Conservation (phyloP, 1,284 basidiomycete species). For the Trametes polyzona region DNA sequence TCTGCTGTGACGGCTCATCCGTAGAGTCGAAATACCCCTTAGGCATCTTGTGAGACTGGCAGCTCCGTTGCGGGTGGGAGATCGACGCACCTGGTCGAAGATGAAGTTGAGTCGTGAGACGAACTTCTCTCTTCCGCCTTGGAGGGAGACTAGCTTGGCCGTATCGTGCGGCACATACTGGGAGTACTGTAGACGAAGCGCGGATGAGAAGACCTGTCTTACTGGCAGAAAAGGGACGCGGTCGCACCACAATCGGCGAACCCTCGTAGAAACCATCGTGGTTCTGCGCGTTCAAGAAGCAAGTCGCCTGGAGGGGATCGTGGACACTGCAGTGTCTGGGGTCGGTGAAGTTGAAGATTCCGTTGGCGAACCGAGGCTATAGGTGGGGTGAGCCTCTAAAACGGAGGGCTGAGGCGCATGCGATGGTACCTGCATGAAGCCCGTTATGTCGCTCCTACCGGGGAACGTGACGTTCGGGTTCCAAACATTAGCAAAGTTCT, state of each 20-base stretch:
- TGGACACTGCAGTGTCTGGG: constrained; percentile 68
- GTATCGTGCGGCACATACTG: constrained; percentile 68
- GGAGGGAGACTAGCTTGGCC: constrained; percentile 57
- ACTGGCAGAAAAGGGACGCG: neutral
- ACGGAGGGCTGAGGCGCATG: neutral
- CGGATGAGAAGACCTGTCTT: neutral
- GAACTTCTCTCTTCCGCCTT: constrained; percentile 60
- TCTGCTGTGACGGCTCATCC: constrained; percentile 65
- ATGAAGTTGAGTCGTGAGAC: constrained; percentile 58
- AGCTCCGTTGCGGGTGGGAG: neutral
- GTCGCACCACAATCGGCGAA: constrained; percentile 59
- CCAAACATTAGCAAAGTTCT: constrained; percentile 65
- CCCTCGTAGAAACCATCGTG: constrained; percentile 69
- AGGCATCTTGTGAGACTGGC: neutral
- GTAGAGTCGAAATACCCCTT: constrained; percentile 58
- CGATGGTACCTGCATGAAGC: constrained; percentile 56
- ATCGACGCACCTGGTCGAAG: constrained; percentile 47
- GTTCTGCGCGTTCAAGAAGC: constrained; percentile 61
- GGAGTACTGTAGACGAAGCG: constrained; percentile 7
- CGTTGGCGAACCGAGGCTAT: constrained; percentile 61
- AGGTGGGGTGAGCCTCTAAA: neutral
- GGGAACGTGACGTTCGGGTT: constrained; percentile 58
- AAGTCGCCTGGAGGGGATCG: constrained; percentile 58
- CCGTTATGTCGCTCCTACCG: constrained; percentile 42
- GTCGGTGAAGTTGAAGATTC: constrained; percentile 67